These are phyloP conservation scores for Fistulifera solaris DNA, from an alignment of 108 stramenopile genomes.

Conservation along the genomic window DNA sequence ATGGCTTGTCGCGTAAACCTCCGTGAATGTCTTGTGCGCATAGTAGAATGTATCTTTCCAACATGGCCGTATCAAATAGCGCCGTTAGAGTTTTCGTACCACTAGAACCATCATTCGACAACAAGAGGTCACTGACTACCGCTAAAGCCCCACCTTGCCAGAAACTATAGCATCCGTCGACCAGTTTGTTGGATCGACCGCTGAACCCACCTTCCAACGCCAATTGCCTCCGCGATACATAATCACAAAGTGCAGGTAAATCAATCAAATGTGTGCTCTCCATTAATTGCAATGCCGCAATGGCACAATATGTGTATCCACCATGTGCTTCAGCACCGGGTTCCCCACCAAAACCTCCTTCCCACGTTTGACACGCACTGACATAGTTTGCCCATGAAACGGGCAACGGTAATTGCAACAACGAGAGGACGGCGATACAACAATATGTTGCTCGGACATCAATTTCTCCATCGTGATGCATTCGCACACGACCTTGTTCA, in stretches of 20 bases:
- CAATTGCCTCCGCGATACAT: slow-evolving; percentile 85
- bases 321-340: slow-evolving; percentile 95
- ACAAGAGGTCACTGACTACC: slow-evolving; percentile 34
- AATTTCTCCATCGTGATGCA: slow-evolving; percentile 96
- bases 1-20: slow-evolving; percentile 90
- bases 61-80: slow-evolving; percentile 54
- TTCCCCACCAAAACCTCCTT: slow-evolving; percentile 97
- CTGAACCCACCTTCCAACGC: slow-evolving; percentile 91
- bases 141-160: slow-evolving; percentile 95
- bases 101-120: slow-evolving; percentile 8
- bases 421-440: slow-evolving; percentile 57
- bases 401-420: slow-evolving; percentile 51
- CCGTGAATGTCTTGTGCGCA: slow-evolving; percentile 96
- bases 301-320: slow-evolving; percentile 95
- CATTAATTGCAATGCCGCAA: slow-evolving; percentile 58
- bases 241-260: slow-evolving; percentile 54
- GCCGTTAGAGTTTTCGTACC: slow-evolving; percentile 3
- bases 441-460: slow-evolving; percentile 95
- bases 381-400: slow-evolving; percentile 33
- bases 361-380: slow-evolving; percentile 87
- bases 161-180: slow-evolving; percentile 98
- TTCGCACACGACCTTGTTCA: slow-evolving; percentile 62
- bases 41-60: slow-evolving; percentile 92
- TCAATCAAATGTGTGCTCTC: slow-evolving; percentile 24
- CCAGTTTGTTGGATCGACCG: slow-evolving; percentile 95